These are phyloP conservation scores for Brassica nigra DNA, from an alignment of 345 rosid genomes.

Conservation along the genomic window DNA sequence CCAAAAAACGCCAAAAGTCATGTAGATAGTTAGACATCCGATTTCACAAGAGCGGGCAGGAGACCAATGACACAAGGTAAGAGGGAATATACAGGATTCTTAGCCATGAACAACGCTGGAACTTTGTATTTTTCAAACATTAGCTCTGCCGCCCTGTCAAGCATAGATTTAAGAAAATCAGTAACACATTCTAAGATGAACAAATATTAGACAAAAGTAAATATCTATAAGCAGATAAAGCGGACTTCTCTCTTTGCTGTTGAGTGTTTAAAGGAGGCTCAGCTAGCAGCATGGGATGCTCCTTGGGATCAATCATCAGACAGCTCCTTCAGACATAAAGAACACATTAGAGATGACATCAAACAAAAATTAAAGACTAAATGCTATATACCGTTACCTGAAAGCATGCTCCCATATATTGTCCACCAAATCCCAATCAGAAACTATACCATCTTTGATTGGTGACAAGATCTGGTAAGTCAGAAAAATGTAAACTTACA, in stretches of 20 bases:
- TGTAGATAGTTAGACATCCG: conserved; percentile 26
- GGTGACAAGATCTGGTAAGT: conserved; percentile 66
- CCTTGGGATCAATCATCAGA: conserved; percentile 80
- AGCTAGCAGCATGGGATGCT: conserved; percentile 94
- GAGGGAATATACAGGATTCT: conserved; percentile 73
- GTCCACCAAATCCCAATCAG: conserved; percentile 89
- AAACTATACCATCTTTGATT: conserved; percentile 79
- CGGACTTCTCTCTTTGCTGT: conserved; percentile 83
- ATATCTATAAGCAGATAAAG: neutral
- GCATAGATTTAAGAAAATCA: conserved; percentile 7
- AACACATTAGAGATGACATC: neutral
- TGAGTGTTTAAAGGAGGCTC: conserved; percentile 80
- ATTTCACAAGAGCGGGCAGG: neutral
- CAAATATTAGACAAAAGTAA: neutral
- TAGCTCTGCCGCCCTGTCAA: conserved; percentile 77
- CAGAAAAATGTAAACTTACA: neutral
- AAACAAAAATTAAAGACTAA: neutral
- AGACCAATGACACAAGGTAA: neutral
- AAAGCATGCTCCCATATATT: conserved; percentile 93
- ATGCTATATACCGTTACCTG: conserved; percentile 45
- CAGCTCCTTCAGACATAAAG: conserved; percentile 56
- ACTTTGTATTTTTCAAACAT: conserved; percentile 91
- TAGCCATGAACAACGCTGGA: conserved; percentile 89
- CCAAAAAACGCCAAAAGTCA: conserved; percentile 28
- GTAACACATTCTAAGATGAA: neutral